Percentiles rank a stretch among this genome's conserved stretches.
phyloP scores from a whole-genome alignment of 208 protist genomes.

The Endotrypanum monterogeii region DNA sequence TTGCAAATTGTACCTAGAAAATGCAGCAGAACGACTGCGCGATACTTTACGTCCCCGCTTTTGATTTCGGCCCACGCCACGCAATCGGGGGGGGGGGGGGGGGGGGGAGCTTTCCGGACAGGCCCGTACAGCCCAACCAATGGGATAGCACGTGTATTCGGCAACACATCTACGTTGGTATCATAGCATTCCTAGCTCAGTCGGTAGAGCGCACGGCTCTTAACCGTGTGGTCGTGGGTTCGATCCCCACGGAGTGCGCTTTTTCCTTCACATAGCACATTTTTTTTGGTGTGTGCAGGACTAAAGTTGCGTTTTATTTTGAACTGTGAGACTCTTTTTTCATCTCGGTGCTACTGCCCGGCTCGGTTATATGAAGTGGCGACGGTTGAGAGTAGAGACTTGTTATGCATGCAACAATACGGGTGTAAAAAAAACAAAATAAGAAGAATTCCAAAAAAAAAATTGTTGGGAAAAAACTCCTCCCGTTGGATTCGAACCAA shows the following conservation, averaged over 20 bases:
- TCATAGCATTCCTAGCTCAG: conserved; percentile 92
- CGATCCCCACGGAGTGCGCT: conserved; percentile 90
- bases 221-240: conserved; percentile 98
- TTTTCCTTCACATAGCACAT: conserved; percentile 14
- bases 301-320: conserved; percentile 77
- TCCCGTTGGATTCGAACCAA: conserved; percentile 95
- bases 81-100: too few relatives aligned
- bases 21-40: too few relatives aligned
- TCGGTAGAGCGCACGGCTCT: conserved; percentile 97
- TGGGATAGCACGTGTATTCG: too few relatives aligned
- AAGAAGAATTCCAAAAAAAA: not conserved
- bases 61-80: too few relatives aligned
- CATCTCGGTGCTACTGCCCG: too few relatives aligned
- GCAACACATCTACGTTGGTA: not conserved
- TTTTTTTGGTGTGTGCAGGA: not conserved
- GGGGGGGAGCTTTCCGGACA: too few relatives aligned
- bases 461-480: conserved; percentile 72
- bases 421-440: not conserved
- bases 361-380: too few relatives aligned
- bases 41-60: too few relatives aligned
- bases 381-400: too few relatives aligned
- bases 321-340: conserved; percentile 69
- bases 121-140: too few relatives aligned
- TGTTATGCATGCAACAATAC: too few relatives aligned
- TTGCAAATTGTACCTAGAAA: too few relatives aligned